These are phyloP conservation scores for Schwanniomyces polymorphus DNA, from an alignment of 805 yeast species.

Conservation along the genomic window DNA sequence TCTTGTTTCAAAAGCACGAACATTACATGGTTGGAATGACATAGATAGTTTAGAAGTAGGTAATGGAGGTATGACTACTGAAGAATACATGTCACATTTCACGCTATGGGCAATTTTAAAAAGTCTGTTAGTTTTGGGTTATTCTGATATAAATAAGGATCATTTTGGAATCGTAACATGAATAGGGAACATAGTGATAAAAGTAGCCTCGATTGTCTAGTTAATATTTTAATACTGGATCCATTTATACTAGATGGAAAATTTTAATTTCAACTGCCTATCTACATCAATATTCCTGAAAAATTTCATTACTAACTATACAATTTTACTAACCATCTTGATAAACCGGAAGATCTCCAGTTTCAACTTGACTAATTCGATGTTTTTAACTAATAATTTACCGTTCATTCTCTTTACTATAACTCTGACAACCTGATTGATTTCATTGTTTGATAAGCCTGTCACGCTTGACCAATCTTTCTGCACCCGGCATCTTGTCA, in stretches of 20 bases:
- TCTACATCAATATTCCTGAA: neutral
- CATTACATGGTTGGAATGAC: constrained; percentile 22
- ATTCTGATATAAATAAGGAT: too few species aligned
- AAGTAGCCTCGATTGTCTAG: too few species aligned
- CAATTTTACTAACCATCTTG: constrained; percentile 36
- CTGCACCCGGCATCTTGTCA: constrained; percentile 28
- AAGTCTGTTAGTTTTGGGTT: constrained; percentile 26
- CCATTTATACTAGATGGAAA: too few species aligned
- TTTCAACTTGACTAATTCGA: constrained; percentile 37
- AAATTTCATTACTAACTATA: constrained; percentile 9
- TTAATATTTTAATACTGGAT: too few species aligned
- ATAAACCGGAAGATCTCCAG: constrained; percentile 42
- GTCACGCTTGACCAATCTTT: constrained; percentile 36
- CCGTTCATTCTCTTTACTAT: constrained; percentile 41
- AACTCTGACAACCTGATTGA: constrained; percentile 33
- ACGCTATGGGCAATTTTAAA: constrained; percentile 30
- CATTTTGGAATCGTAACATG: too few species aligned
- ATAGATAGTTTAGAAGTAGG: constrained; percentile 29
- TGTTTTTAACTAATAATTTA: constrained; percentile 35
- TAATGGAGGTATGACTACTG: constrained; percentile 23
- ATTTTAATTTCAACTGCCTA: neutral
- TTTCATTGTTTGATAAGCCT: constrained; percentile 35
- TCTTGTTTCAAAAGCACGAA: constrained; percentile 18
- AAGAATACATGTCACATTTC: constrained; percentile 26
- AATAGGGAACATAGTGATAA: too few species aligned